A percentile compares a stretch with the other conserved stretches of the same genome.
Evolutionary conservation across 495 filamentous ascomycete genomes (phyloP).

Genomic region (Trichoderma reesei): DNA sequence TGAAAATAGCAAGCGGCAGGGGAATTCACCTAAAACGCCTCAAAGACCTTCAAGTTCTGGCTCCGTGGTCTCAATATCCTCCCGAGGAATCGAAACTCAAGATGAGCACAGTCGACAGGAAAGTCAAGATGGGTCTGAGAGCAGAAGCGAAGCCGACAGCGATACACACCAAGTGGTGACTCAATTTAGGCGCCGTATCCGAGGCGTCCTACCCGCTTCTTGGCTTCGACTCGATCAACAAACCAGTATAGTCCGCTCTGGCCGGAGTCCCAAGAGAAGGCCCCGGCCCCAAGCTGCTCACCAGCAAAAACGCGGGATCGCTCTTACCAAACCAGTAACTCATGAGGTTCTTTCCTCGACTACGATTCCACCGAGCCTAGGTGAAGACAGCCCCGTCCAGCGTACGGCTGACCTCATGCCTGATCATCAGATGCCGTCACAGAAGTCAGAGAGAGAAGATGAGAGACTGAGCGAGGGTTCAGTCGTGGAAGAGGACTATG

Average conservation of each 20-base stretch:
- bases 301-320: constrained; percentile 42
- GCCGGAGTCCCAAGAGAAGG: constrained; percentile 24
- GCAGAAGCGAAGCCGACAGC: constrained; percentile 1
- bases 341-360: constrained; percentile 16
- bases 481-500: neutral
- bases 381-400: constrained; percentile 25
- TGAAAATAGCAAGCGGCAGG: neutral
- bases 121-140: neutral
- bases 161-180: constrained; percentile 32
- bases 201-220: constrained; percentile 83
- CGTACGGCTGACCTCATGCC: neutral
- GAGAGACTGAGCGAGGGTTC: neutral
- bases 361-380: constrained; percentile 33
- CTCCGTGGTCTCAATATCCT: neutral
- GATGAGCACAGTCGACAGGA: neutral
- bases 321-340: constrained; percentile 15
- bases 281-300: constrained; percentile 27
- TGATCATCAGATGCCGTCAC: neutral
- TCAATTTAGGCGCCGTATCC: constrained; percentile 45
- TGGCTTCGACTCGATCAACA: constrained; percentile 67
- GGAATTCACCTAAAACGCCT: neutral
- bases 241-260: constrained; percentile 20
- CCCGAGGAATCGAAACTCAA: neutral
- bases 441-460: neutral
- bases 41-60: neutral